Base-by-base conservation (phyloP, 2,329 filamentous ascomycete genomes). In the Rutstroemia sp. region DNA sequence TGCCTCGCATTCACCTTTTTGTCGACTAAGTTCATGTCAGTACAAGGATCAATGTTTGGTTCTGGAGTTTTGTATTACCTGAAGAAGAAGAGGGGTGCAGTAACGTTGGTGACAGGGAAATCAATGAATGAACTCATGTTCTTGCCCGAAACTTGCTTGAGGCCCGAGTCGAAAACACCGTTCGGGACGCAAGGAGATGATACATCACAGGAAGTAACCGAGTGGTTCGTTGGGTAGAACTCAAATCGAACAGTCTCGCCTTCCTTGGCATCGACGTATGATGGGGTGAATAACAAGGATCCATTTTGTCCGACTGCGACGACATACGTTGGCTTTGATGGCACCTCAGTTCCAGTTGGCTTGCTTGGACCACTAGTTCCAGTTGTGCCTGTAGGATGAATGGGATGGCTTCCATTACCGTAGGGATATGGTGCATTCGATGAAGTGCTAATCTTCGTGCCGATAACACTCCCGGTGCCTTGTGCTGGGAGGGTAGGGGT, bases 211-310 rank as follows among this genome's bases (percentile, higher is more conserved):
- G 51, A 52, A 41, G 56, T 58, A 25, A 58, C 34, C 1, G 48
- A 56, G 41, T 60, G 58, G 17, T 58, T 56, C 19, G 25, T 48
- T 23, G 58, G 56, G 34, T 47, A 48, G 23, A 56, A 57, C 7
- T 30, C 21, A 23, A 60, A 60, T 17, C 58, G 51, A 10, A 60
- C 48, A 30, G 55, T 58, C 30, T 58, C 58, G 23, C 56, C 58
- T 30, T 44, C 27, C n/a, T 56, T 38, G 2, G 51, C 58, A 25
- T 56, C 46, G 10, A 60, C 37, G 12, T 56, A 56, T 12, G 27
- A 16, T 7, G 58, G 56, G 5, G 42, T 48, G 53, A 53, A 60
- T 16, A n/a, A 54, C 12, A 54, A 25, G 12, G 47, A 37, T n/a
- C 51, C 56, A 51, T 60, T 50, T 42, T 53, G 41, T 10, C 58